Base-by-base conservation (phyloP, 2,329 filamentous ascomycete species). In the Sarocladiaceae sp. region DNA sequence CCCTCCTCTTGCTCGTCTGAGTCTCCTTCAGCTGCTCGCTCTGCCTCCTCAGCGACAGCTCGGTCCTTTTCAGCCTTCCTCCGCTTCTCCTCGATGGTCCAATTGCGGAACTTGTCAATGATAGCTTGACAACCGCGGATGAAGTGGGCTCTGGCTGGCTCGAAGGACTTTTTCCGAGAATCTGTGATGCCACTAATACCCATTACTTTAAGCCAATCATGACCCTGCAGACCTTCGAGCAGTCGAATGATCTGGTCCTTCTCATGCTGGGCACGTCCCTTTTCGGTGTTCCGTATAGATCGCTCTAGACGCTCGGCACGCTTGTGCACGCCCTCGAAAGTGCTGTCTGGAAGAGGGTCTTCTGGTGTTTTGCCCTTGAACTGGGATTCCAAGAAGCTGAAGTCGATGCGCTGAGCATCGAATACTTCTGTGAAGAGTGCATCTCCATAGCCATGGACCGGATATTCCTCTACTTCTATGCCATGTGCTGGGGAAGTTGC, bases 141-240 rank as follows among this genome's bases (percentile, higher is more conserved):
- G 64, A 97, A 96, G 65, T 93, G 85, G 55, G 86, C 79, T 25
- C 94, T 82, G 55, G 94, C 94, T 2, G 87, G 84, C 67, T 96
- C 90, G 67, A 90, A 97, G 26, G 86, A 81, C 66, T 88, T 94
- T 70, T 90, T 93, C 62, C 90, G 89, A 20, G 83, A 84, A 63
- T 97, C 92, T 0, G 90, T 95, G 33, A 95, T 73, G 18, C 82
- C 90, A 57, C 84, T 93, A 29, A 97, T 87, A 23, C 93, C 94
- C 84, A 99, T 91, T 3, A 92, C 82, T 55, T 88, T 86, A 53
- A 97, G 76, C 94, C 94, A 99, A 68, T 97, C 94, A 53, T 88
- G 90, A 2, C 93, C 89, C 65, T 90, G 87, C 1, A 99, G 78
- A 17, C 90, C 90, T 51, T 94, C 90, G 6, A 97, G 77, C 15